These are phyloP conservation scores for Strigomonas galati DNA, from an alignment of 208 protist genomes.

Conservation along the genomic window DNA sequence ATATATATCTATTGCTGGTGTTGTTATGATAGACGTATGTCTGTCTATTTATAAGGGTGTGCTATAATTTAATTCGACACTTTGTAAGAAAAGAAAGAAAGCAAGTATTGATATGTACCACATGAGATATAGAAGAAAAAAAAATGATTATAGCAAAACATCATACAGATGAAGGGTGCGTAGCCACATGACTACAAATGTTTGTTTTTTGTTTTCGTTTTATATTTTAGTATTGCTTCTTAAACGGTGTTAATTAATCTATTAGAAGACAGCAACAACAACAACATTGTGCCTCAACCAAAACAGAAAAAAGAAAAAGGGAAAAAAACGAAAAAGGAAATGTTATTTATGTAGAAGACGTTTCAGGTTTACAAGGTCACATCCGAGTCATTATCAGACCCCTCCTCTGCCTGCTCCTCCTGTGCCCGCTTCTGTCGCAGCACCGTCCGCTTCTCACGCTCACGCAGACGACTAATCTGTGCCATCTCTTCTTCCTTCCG, in stretches of 20 bases:
- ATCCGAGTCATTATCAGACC: background rate
- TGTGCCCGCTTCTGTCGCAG: background rate
- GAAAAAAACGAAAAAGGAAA: background rate
- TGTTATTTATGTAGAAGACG: background rate
- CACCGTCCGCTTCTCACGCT: conserved; percentile 6
- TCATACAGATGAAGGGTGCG: background rate
- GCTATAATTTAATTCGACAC: background rate
- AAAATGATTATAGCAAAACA: background rate
- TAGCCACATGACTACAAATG: background rate
- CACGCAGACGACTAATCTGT: background rate
- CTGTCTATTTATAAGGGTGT: background rate
- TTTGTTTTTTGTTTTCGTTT: background rate
- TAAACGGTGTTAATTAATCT: background rate
- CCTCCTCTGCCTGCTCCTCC: background rate
- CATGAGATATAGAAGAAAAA: background rate
- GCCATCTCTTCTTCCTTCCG: background rate
- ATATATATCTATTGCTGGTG: background rate
- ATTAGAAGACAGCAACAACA: too few species aligned
- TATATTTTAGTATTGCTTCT: background rate
- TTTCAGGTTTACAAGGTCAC: background rate
- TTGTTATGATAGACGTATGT: background rate
- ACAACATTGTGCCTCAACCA: too few species aligned
- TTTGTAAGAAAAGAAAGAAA: background rate
- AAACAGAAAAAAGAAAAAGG: background rate
- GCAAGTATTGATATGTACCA: background rate